Percentiles rank a stretch among this genome's conserved stretches.
phyloP scores from a whole-genome alignment of 176 grass and related monocot genomes.

The Poa pratensis region DNA sequence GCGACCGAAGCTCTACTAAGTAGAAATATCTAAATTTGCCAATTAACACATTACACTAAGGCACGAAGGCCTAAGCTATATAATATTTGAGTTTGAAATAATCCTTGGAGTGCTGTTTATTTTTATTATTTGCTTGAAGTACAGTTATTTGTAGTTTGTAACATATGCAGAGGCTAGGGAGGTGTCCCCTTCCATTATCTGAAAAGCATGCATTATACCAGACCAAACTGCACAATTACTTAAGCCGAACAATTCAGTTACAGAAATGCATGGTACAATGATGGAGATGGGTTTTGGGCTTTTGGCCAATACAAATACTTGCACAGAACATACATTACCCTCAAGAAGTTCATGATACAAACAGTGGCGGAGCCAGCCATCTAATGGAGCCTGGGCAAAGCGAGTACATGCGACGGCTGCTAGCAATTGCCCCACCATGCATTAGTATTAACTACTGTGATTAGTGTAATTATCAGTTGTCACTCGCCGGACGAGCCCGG shows the following conservation, averaged over 20 bases:
- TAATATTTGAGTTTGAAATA: neutral
- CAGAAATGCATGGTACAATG: constrained; percentile 10
- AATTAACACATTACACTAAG: neutral
- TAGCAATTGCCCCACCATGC: no score
- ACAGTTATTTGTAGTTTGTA: neutral
- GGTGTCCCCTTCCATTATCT: neutral
- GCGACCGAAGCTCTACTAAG: neutral
- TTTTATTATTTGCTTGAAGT: neutral
- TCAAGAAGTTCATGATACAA: neutral
- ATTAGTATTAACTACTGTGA: no score
- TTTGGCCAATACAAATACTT: neutral
- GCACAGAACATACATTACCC: neutral
- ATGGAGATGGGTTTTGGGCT: neutral
- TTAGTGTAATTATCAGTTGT: no score
- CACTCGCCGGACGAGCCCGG: no score
- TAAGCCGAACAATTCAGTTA: neutral
- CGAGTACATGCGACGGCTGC: no score
- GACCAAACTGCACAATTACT: neutral
- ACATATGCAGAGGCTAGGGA: neutral
- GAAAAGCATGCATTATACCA: neutral
- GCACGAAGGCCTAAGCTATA: no score
- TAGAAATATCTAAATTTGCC: neutral
- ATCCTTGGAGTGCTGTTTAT: neutral
- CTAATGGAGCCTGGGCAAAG: no score
- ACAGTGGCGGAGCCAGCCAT: no score